phyloP scores from a whole-genome alignment of 1,284 basidiomycete species.

The Moesziomyces globuligerus region DNA sequence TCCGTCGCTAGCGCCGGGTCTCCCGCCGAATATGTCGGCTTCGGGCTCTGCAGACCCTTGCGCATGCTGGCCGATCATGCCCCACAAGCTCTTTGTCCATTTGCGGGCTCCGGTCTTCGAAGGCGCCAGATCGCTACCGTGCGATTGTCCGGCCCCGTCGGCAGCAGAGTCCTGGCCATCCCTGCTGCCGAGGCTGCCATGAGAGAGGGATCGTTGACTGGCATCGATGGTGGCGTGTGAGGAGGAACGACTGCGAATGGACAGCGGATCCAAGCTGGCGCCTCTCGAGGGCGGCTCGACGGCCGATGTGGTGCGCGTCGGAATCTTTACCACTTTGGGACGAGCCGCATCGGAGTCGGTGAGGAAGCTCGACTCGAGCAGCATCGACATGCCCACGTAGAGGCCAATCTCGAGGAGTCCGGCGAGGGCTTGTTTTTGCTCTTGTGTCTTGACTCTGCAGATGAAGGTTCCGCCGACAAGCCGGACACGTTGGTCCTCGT shows the following conservation, averaged over 20 bases:
- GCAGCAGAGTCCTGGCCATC: not conserved
- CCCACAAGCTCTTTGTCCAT: conserved; percentile 52
- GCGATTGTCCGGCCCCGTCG: not conserved
- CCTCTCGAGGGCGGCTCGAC: conserved; percentile 31
- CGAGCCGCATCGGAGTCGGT: conserved; percentile 49
- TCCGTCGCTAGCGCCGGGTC: conserved; percentile 22
- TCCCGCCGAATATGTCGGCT: not conserved
- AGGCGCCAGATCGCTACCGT: conserved; percentile 5
- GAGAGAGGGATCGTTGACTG: conserved; percentile 14
- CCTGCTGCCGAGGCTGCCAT: conserved; percentile 12
- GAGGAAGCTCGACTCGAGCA: conserved; percentile 57
- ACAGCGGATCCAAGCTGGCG: conserved; percentile 24
- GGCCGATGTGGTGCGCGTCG: conserved; percentile 29
- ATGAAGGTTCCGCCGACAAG: conserved; percentile 56
- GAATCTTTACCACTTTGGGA: conserved; percentile 35
- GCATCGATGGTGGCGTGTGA: conserved; percentile 23
- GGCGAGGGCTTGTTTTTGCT: conserved; percentile 22
- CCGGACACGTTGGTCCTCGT: conserved; percentile 35
- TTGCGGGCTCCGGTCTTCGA: conserved; percentile 18
- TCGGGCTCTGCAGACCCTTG: conserved; percentile 11
- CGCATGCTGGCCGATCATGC: conserved; percentile 31
- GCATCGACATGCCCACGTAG: conserved; percentile 56
- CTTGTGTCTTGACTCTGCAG: conserved; percentile 27
- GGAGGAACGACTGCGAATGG: conserved; percentile 10
- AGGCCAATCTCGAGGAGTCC: conserved; percentile 42